Evolutionary conservation across 169 alveolate species (phyloP), one percentile per base, ranked within the genome.

Genomic region (Cryptosporidium ryanae): DNA sequence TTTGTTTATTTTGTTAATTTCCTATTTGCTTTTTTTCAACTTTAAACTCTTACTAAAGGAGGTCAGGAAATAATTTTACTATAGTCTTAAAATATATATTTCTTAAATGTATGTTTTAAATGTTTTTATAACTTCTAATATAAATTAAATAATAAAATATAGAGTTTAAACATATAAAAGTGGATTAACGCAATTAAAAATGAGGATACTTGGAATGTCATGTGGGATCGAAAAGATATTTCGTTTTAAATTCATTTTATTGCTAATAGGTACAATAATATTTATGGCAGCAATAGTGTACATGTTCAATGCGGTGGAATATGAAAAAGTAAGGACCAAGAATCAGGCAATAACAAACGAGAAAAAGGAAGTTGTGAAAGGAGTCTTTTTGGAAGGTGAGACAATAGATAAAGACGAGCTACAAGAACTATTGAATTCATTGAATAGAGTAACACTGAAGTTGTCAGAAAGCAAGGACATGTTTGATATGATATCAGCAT

Each of bases 401-500:
- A 32, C 23, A 54, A 34, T 21, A 27, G 57, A 61, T 18, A 44
- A 32, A 18, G 55, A 44, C 1, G 46, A 76, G 0, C 12, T 76
- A 18, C 31, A 43, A 15, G 27, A 34, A 31, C 32, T 76, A 15
- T 57, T 27, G 10, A 63, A 76, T n/a, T 76, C 87, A 32, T 38
- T 76, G 7, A 44, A 31, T 18, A 54, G 76, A 18, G 65, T 76
- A 57, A 32, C 76, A 23, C 54, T 59, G 8, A 76, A 76, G 52
- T 59, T 76, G 29, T 18, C 70, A 17, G 87, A 76, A 44, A 76
- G 50, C 87, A 76, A 76, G 63, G 76, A 76, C 23, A 76, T 76
- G 87, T 76, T 76, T 59, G 71, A 76, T 18, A 59, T 65, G 17
- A 76, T 76, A 17, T 59, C 71, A 23, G 87, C 76, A 3, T 76